Conservation (phyloP, 179 eudicot species). For the Pouteria campechiana region DNA sequence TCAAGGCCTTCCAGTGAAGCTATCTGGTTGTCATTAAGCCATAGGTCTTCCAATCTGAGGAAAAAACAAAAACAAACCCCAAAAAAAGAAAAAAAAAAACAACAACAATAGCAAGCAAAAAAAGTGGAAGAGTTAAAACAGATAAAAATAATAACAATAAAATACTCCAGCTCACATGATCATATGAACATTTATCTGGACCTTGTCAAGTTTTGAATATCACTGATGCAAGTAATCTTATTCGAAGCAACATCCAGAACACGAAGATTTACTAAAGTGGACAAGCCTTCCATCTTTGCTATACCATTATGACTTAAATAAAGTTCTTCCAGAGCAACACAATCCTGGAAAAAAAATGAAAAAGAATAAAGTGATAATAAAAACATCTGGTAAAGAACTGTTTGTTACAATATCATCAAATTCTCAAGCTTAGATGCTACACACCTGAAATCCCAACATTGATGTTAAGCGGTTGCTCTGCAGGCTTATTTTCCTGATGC, state of each 20-base stretch:
- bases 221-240: constrained; percentile 67
- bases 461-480: constrained; percentile 94
- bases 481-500: constrained; percentile 84
- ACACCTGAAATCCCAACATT: constrained; percentile 81
- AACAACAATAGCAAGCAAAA: neutral
- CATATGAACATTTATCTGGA: constrained; percentile 13
- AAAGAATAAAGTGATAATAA: neutral
- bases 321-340: constrained; percentile 81
- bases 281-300: constrained; percentile 77
- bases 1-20: constrained; percentile 55
- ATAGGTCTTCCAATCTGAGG: constrained; percentile 85
- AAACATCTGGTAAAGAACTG: neutral
- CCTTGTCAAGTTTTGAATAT: constrained; percentile 59
- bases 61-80: neutral
- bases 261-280: constrained; percentile 68
- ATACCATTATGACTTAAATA: constrained; percentile 98
- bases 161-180: no score
- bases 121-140: no score
- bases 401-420: neutral
- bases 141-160: no score
- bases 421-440: neutral
- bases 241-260: constrained; percentile 85
- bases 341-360: constrained; percentile 44
- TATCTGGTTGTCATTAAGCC: constrained; percentile 98
- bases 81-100: neutral